Evolutionary conservation across 108 stramenopile species (phyloP), one percentile per base, ranked within the genome.

Genomic region (Pseudonitzschia delicatissima): DNA sequence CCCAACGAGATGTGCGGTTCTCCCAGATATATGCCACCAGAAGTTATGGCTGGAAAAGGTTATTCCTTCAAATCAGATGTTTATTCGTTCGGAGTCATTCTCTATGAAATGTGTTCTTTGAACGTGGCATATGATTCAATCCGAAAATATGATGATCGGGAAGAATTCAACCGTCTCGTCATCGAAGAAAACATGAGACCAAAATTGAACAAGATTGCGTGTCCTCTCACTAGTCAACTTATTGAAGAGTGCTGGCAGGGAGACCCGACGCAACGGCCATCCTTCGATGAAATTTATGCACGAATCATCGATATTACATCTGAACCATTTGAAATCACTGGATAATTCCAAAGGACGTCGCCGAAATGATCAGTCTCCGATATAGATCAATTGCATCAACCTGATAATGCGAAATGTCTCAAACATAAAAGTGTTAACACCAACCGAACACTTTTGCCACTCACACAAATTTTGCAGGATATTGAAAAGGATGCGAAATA

Each of bases 21-120:
- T 28, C 72, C 47, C 7, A 12, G 53, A 17, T 86, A 82, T 67
- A 86, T 83, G 80, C 63, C 74, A 28, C 85, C 85, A 8, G 85
- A 86, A 69, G 62, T 77, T 7, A 61, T 69, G 26, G 15, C 55
- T 1, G 57, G 50, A 31, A 45, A 62, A 29, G 68, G 72, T 12
- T 77, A 76, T 51, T 71, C 69, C 13, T 49, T 76, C 28, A 69
- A 65, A 37, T 67, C 70, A 1, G 84, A 85, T 53, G 81, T 81
- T 4, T 85, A 85, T 44, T 78, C 77, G 3, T 77, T 85, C 49
- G 81, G 78, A 35, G 39, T 81, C 11, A 13, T 79, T 2, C 61
- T 85, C 27, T 82, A 74, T 52, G 77, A 81, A 34, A 35, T 82
- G 34, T 73, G 72, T 34, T 62, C 78, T 7, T 53, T 85, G 29